These are phyloP conservation scores for Acanthamoeba quina DNA, from an alignment of 208 protist genomes.

Conservation along the genomic window DNA sequence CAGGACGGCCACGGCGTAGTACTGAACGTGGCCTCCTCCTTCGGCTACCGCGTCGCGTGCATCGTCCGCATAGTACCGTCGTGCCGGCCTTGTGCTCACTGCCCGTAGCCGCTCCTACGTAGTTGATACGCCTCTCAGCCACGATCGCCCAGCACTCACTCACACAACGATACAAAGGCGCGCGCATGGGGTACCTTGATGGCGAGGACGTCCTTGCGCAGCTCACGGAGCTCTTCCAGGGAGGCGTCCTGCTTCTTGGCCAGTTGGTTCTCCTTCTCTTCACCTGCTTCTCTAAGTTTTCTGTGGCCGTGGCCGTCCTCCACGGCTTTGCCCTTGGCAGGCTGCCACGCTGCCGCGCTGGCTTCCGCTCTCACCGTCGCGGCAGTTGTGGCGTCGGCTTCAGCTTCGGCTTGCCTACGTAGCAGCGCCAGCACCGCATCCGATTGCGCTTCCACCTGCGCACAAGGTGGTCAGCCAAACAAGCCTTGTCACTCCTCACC, in stretches of 20 bases:
- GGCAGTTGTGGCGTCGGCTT: too few species aligned
- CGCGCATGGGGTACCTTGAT: neutral
- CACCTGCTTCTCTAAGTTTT: neutral
- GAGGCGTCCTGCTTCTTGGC: neutral
- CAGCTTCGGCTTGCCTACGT: neutral
- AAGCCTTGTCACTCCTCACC: neutral
- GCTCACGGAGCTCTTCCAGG: slow-evolving; percentile 9
- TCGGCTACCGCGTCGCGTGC: neutral
- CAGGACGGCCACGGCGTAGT: slow-evolving; percentile 4
- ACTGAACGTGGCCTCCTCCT: neutral
- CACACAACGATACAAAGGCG: neutral
- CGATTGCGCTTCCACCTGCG: neutral
- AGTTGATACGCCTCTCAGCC: too few species aligned
- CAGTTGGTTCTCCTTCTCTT: neutral
- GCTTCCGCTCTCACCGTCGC: too few species aligned
- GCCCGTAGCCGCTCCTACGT: neutral
- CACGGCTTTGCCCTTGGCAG: too few species aligned
- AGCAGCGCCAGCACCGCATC: neutral
- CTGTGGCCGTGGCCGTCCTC: too few species aligned
- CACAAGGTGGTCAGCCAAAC: too few species aligned
- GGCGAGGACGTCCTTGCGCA: neutral
- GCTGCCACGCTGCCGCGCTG: too few species aligned
- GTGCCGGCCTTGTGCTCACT: neutral
- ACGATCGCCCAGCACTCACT: neutral
- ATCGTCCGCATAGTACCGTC: neutral